Evolutionary conservation across 2,329 filamentous ascomycete species (phyloP), one percentile per base, ranked within the genome.

Genomic region (Fusarium illudens): DNA sequence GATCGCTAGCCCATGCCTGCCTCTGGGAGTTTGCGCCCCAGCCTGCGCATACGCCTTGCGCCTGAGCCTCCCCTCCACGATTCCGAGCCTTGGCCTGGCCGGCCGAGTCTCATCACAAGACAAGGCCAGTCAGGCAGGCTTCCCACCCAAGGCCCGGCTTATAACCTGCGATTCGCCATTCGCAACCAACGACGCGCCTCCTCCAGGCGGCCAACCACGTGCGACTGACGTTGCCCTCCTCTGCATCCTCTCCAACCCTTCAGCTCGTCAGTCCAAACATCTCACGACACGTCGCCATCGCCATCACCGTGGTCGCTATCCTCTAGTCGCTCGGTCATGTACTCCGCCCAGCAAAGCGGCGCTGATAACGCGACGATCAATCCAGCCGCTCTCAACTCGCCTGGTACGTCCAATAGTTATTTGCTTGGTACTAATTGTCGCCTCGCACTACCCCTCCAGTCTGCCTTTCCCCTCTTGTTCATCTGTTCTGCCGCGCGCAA

Each of bases 301-400:
- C 80, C 75, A 73, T 72, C 61, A 59, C 60, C 58, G 62, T 70
- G 51, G 67, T 70, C 65, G 69, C 68, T 63, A 62, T 57, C 72
- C 50, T 57, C 70, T 68, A 71, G 68, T 65, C 70, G 68, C 60
- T 72, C 60, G 71, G 75, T 67, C 75, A 80, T 80, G 79, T 79
- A 80, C 76, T 76, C 77, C 66, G 75, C 73, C 63, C 78, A 73
- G 80, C 86, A 89, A 80, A 90, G 90, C 84, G 88, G 89, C 81
- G 91, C 92, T 87, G 91, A 92, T 79, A 91, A 91, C 84, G 92
- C 91, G 79, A 96, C 93, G 78, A 96, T 97, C 85, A 93, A 96
- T 85, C 93, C 93, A 79, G 92, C 92, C 76, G 92, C 91, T 70
- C 86, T 97, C 83, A 93, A 91, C 83, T 90, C 90, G 78, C 84